These are phyloP conservation scores for Pneumocystis jirovecii DNA, from an alignment of 1,139 yeast genomes.

Conservation along the genomic window DNA sequence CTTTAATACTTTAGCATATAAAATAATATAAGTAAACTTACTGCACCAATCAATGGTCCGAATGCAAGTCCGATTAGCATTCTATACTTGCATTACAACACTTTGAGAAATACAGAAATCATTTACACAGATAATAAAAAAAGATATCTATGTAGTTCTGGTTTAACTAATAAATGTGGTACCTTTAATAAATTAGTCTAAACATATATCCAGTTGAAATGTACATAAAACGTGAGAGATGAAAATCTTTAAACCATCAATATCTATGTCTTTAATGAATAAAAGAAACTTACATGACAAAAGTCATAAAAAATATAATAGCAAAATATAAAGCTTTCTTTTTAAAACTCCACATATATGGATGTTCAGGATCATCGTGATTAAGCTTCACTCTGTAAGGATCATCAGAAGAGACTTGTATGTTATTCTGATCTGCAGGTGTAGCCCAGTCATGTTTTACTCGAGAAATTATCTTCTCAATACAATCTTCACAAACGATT, in stretches of 20 bases:
- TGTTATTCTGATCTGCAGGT: neutral
- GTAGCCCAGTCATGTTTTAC: neutral
- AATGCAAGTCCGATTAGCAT: neutral
- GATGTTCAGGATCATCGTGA: neutral
- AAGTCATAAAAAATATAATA: neutral
- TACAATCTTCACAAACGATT: neutral
- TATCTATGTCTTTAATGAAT: neutral
- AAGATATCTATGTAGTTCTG: neutral
- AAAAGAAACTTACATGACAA: neutral
- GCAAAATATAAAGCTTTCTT: neutral
- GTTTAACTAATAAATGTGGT: neutral
- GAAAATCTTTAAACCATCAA: neutral
- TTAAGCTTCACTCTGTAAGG: neutral
- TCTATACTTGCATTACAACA: neutral
- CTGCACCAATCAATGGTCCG: neutral
- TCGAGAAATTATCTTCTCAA: neutral
- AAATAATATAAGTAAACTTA: neutral
- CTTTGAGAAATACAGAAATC: neutral
- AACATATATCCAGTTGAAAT: neutral
- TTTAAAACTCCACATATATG: neutral
- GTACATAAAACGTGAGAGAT: neutral
- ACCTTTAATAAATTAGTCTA: neutral
- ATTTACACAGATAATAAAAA: neutral
- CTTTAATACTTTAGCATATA: neutral
- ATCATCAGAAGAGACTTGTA: neutral